Evolutionary conservation across 352 stramenopile genomes (phyloP).

Genomic region (Phytophthora melonis): DNA sequence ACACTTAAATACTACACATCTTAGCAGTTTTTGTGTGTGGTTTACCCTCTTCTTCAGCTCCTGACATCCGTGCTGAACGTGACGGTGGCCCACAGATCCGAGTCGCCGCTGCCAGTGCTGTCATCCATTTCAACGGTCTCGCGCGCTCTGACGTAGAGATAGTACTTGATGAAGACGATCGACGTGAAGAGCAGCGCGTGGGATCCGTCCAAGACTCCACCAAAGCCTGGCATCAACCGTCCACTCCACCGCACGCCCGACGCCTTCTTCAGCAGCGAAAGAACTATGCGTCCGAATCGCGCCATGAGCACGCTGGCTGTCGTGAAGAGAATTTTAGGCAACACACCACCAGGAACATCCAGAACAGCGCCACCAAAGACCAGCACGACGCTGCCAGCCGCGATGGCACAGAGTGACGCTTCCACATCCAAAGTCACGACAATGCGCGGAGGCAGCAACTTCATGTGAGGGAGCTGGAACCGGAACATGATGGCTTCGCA

Average conservation of each 20-base stretch:
- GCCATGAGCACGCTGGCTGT: constrained; percentile 89
- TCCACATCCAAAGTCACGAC: constrained; percentile 61
- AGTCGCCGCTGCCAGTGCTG: constrained; percentile 28
- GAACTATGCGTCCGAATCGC: constrained; percentile 92
- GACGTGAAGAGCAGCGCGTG: constrained; percentile 92
- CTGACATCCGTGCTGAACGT: constrained; percentile 38
- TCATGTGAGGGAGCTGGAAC: constrained; percentile 53
- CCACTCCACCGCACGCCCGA: constrained; percentile 93
- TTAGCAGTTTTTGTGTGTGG: background rate
- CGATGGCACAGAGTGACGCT: constrained; percentile 49
- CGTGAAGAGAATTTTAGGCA: constrained; percentile 80
- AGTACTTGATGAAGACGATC: constrained; percentile 60
- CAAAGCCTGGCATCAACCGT: constrained; percentile 93
- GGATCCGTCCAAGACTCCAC: constrained; percentile 92
- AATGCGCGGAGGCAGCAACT: constrained; percentile 53
- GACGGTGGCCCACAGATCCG: constrained; percentile 34
- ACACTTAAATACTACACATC: constrained; percentile 4
- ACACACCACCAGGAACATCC: constrained; percentile 44
- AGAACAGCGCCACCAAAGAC: constrained; percentile 45
- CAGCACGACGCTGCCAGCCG: constrained; percentile 45
- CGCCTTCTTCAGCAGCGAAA: constrained; percentile 94
- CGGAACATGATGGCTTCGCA: constrained; percentile 68
- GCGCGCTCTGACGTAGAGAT: constrained; percentile 44
- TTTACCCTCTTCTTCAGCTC: constrained; percentile 6
- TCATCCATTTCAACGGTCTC: constrained; percentile 19